Conservation (phyloP, 2,329 filamentous ascomycete species). For the Hypoxylon sp. region DNA sequence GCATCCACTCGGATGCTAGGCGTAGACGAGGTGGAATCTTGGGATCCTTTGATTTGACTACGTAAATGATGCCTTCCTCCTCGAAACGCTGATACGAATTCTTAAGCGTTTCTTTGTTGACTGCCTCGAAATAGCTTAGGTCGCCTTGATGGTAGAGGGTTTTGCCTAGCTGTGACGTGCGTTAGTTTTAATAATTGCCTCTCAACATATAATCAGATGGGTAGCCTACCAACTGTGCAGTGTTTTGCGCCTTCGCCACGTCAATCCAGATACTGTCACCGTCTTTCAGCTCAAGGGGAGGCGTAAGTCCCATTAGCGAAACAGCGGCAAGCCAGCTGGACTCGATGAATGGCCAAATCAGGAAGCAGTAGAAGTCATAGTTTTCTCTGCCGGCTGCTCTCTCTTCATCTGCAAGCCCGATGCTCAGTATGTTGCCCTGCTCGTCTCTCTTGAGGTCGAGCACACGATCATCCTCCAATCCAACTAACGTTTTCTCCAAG, state of each 20-base stretch:
- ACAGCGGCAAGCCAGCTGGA: slow-evolving; percentile 93
- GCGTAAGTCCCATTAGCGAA: slow-evolving; percentile 87
- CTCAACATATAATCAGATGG: background rate
- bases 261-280: slow-evolving; percentile 82
- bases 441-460: slow-evolving; percentile 75
- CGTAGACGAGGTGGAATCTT: slow-evolving; percentile 75
- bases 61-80: slow-evolving; percentile 88
- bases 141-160: slow-evolving; percentile 98
- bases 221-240: slow-evolving; percentile 79
- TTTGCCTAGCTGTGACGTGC: slow-evolving; percentile 79
- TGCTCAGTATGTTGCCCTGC: slow-evolving; percentile 69
- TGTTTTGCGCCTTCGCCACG: slow-evolving; percentile 82
- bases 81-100: slow-evolving; percentile 92
- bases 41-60: slow-evolving; percentile 77
- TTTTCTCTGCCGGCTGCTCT: slow-evolving; percentile 88
- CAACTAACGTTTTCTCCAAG: slow-evolving; percentile 81
- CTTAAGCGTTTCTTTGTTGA: slow-evolving; percentile 97
- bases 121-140: slow-evolving; percentile 95
- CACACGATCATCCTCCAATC: slow-evolving; percentile 84
- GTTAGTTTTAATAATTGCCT: slow-evolving; percentile 41
- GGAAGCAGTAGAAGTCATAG: slow-evolving; percentile 98
- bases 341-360: slow-evolving; percentile 99
- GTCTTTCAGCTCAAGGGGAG: slow-evolving; percentile 72
- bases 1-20: slow-evolving; percentile 82
- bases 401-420: slow-evolving; percentile 84